Evolutionary conservation across 2,329 filamentous ascomycete genomes (phyloP), one percentile per base, ranked within the genome.

Genomic region (Grosmannia serpens): DNA sequence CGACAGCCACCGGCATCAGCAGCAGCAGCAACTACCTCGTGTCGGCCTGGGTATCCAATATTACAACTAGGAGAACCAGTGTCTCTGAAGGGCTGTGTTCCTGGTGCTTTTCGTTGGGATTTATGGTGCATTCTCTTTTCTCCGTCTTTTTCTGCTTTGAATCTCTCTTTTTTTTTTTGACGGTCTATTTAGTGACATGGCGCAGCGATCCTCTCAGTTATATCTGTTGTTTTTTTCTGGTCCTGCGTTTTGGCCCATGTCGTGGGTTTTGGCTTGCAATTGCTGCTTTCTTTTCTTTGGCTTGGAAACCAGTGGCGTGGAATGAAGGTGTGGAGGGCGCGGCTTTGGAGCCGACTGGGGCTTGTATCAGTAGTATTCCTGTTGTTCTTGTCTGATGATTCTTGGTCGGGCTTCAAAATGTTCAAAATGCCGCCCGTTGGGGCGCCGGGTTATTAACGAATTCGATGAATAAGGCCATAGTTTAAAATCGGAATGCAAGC

Each of bases 41-140:
- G 71, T 83, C 17, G 80, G 80, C 0, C 66, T 83, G 44, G 80
- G 79, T 2, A 82, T 83, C 8, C 47, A 50, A 29, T 50, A n/a
- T n/a, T n/a, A 50, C 26, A 50, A 50, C 24, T 50, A 38, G 15
- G 22, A 20, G 10, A 20, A 41, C 41, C 17, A 38, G 33, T 11
- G 31, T 7, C n/a, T n/a, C n/a, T 38, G 10, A 17, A 38, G 15
- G 35, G 27, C 22, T 27, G 7, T 26, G 22, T 56, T 56, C 24
- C 38, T 53, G 5, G 50, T 11, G 52, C 20, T 20, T 35, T 50
- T n/a, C 41, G 20, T 38, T 49, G 31, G 1, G 47, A 17, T 47
- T 27, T 35, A 41, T 53, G 26, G n/a, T n/a, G n/a, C n/a, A n/a
- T 31, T 58, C 17, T 49, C 31, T 59, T 47, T 44, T 55, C 33